Evolutionary conservation across 208 protist species (phyloP), one percentile per base, ranked within the genome.

Genomic region (Acanthamoeba castellanii): DNA sequence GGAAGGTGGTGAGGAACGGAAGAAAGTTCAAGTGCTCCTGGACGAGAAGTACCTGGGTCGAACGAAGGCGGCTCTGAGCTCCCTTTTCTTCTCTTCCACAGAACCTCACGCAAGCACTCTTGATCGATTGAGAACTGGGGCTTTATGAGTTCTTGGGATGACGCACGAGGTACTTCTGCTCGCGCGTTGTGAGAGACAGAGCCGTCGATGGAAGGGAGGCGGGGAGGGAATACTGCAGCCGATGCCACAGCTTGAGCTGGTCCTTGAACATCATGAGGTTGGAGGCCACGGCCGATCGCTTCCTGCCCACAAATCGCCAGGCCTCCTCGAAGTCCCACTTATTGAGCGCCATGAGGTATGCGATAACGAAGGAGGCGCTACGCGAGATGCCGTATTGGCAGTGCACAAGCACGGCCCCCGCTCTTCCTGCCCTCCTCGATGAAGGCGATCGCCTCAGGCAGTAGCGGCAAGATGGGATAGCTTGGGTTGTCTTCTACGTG

Each of bases 321-420:
- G 76, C 76, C 27, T 84, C 42, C 22, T 47, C 76, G 25, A 55
- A 84, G 76, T 84, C 76, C 76, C 76, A 84, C 27, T 22, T 8
- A n/a, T 84, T 50, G 11, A 47, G 22, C 22, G 84, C 57, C 84
- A 90, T 90, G n/a, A 90, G 84, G 84, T 90, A 90, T 0, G 84
- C 84, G n/a, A 90, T 90, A 0, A 90, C 84, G 25, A 90, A 90
- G n/a, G 84, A 90, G 5, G 84, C 84, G 84, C 84, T 90, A 11
- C 84, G 45, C n/a, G 84, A 90, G n/a, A 90, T 68, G 4, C 84
- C 84, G 52, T 20, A 70, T 13, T 61, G 55, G 34, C 84, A 90
- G 20, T 90, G 84, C 11, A 90, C 84, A n/a, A 90, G 57, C 45
- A 90, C 84, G 14, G 14, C 76, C 8, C 45, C 76, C 42, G 6